phyloP scores from a whole-genome alignment of 495 filamentous ascomycete species.

The Staphylotrichum tortipilum region DNA sequence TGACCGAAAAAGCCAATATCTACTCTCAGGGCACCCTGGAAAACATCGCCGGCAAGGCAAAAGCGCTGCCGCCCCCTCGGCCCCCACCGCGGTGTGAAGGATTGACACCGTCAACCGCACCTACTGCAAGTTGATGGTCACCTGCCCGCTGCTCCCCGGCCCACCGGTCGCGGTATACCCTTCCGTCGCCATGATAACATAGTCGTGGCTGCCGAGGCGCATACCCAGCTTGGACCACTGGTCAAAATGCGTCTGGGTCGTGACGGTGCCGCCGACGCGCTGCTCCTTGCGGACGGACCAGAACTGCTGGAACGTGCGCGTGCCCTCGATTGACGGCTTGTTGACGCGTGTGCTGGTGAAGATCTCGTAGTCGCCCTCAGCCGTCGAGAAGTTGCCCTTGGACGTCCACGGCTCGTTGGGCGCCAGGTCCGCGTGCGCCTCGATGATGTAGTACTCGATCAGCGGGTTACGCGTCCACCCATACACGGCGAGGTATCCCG shows the following conservation, averaged over 20 bases:
- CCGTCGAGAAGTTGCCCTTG: conserved; percentile 47
- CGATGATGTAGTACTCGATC: conserved; percentile 60
- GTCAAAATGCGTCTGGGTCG: conserved; percentile 47
- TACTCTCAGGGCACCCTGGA: too few species aligned
- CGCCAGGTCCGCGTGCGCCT: conserved; percentile 48
- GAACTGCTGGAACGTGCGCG: conserved; percentile 54
- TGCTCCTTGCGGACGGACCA: conserved; percentile 51
- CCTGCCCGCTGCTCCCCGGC: conserved; percentile 11
- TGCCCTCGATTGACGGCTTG: conserved; percentile 51
- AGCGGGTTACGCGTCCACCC: conserved; percentile 58
- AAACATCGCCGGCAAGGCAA: too few species aligned
- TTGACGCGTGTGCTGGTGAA: conserved; percentile 48
- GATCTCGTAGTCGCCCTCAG: conserved; percentile 50
- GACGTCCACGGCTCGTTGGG: conserved; percentile 42
- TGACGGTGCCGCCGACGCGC: conserved; percentile 45
- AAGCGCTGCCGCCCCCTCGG: too few species aligned
- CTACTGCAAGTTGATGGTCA: conserved; percentile 9
- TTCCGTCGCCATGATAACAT: conserved; percentile 51
- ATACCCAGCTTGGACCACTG: conserved; percentile 45
- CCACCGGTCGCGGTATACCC: conserved; percentile 37
- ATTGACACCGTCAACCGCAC: too few species aligned
- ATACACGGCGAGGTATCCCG: conserved; percentile 53
- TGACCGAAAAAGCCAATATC: too few species aligned
- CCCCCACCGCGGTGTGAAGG: too few species aligned
- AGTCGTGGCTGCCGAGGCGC: conserved; percentile 45